A percentile compares a stretch with the other conserved stretches of the same genome.
Evolutionary conservation across 148 eudicot species (phyloP).

Genomic region (Gaultheria prostrata): DNA sequence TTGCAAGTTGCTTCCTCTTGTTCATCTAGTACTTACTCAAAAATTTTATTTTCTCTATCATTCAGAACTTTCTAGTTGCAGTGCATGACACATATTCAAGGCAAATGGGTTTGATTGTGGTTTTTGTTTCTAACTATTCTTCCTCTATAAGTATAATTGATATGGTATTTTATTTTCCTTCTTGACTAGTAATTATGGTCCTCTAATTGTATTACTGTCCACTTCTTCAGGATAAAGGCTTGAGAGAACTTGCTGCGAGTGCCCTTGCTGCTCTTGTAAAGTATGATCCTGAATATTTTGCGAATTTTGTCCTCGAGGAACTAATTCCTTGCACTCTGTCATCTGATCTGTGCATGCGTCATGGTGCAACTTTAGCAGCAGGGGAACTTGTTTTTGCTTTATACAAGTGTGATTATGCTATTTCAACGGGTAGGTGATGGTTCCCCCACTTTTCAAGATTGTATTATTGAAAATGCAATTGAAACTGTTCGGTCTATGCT

Average conservation of each 20-base stretch:
- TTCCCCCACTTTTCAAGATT: constrained; percentile 8
- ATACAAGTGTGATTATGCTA: constrained; percentile 53
- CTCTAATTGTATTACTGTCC: constrained; percentile 10
- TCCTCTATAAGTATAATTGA: neutral
- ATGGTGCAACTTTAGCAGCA: constrained; percentile 92
- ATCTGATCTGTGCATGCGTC: constrained; percentile 92
- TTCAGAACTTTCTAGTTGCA: constrained; percentile 2
- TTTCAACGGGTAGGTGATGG: constrained; percentile 56
- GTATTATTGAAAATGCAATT: constrained; percentile 2
- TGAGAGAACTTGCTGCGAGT: constrained; percentile 91
- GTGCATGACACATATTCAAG: neutral
- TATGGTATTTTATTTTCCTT: constrained; percentile 5
- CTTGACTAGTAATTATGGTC: neutral
- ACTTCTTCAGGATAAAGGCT: constrained; percentile 71
- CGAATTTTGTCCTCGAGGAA: constrained; percentile 59
- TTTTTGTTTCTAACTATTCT: neutral
- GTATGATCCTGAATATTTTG: constrained; percentile 75
- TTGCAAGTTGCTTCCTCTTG: neutral
- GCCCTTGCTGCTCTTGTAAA: constrained; percentile 85
- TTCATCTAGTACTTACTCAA: neutral
- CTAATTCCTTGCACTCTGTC: constrained; percentile 83
- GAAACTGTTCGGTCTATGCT: neutral
- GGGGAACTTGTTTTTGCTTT: constrained; percentile 83
- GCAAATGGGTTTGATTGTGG: neutral
- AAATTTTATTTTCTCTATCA: neutral